Base-by-base conservation (phyloP, 2,329 filamentous ascomycete species). In the Cordyceps fumosorosea region DNA sequence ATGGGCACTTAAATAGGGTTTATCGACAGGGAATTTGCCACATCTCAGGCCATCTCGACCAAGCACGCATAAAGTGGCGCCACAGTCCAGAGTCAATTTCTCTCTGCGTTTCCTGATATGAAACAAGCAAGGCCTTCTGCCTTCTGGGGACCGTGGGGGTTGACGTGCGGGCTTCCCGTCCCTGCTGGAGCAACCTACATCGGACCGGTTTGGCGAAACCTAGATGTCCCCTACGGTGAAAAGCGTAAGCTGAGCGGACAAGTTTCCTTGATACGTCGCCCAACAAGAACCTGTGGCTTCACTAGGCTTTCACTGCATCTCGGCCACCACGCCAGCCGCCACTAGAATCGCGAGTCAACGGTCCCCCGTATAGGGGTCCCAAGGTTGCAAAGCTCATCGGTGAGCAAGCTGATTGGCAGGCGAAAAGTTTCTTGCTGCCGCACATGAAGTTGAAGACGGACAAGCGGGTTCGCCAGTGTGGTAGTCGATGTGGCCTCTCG, bases 51-150 rank as follows among this genome's bases (percentile, higher is more conserved):
- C 42, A 56, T 48, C 44, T 48, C 29, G 44, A 42, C 54, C n/a
- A 34, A 42, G 22, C 52, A 37, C 37, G 52, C 40, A 55, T 55
- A 34, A 42, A 3, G 34, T 55, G 26, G 24, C 20, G 40, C 26
- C 54, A 29, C 22, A 8, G n/a, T 11, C 24, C 14, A 56, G 56
- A 56, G 62, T 56, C 18, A 37, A 11, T 16, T 14, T 26, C 3
- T 37, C n/a, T 55, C 60, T 58, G 53, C 24, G 52, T 48, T 56
- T 47, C 54, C 40, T 62, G 26, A 56, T 56, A n/a, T 48, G 42
- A 48, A 56, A 56, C 55, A 34, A 26, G 11, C 26, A 29, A 29
- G 29, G 8, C 29, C 29, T 29, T 29, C 29, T 29, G 42, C 14
- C 18, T n/a, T 44, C 55, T 20, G 29, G 55, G 55, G 44, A 18